These are phyloP conservation scores for Obelidium mucronatum DNA, from an alignment of 192 early-diverging fungal species.

Conservation along the genomic window DNA sequence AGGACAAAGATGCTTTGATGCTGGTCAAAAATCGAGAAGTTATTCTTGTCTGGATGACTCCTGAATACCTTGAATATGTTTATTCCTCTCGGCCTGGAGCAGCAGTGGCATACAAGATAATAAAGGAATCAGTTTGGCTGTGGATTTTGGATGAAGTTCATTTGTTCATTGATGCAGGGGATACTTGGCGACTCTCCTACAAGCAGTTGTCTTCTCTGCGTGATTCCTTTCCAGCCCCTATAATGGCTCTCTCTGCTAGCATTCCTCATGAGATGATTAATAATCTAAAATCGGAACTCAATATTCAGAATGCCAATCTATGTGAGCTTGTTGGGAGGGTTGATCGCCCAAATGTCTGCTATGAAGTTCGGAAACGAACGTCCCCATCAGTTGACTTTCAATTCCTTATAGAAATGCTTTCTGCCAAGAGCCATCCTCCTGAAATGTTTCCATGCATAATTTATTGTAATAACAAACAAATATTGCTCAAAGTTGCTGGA, in stretches of 20 bases:
- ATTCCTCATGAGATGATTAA: background rate
- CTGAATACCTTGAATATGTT: background rate
- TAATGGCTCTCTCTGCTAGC: constrained; percentile 1
- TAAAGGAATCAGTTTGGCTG: background rate
- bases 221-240: background rate
- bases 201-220: background rate
- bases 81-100: background rate
- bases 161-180: background rate
- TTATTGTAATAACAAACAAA: background rate
- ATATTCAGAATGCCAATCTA: background rate
- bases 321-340: background rate
- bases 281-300: background rate
- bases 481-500: background rate
- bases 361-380: background rate
- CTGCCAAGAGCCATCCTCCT: background rate
- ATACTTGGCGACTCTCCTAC: background rate
- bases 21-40: background rate
- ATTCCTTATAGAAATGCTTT: background rate
- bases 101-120: background rate
- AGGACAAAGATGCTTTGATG: background rate
- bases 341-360: background rate
- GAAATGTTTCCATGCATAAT: background rate
- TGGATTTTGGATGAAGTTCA: constrained; percentile 3
- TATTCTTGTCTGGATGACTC: background rate
- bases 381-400: background rate